These are phyloP conservation scores for Mycena olivaceomarginata DNA, from an alignment of 768 basidiomycete genomes.

Conservation along the genomic window DNA sequence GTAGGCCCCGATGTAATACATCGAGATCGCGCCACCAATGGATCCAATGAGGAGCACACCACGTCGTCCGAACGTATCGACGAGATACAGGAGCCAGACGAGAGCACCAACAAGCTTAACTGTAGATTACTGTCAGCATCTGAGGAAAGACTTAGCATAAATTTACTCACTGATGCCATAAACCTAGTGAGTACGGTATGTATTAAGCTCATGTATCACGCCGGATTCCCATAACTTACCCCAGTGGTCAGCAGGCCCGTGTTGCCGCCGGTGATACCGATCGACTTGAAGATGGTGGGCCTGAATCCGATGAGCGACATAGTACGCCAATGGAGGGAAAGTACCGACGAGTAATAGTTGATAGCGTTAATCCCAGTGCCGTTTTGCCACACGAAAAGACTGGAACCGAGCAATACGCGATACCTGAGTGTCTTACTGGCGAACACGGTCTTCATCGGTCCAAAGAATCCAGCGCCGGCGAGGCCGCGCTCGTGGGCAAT, in stretches of 20 bases:
- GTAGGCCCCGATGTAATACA: constrained; percentile 68
- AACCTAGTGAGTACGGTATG: constrained; percentile 45
- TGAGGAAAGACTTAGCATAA: background rate
- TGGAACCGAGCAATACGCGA: constrained; percentile 58
- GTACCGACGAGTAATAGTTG: constrained; percentile 64
- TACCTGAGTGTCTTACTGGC: constrained; percentile 52
- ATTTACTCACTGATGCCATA: constrained; percentile 66
- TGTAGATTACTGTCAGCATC: constrained; percentile 17
- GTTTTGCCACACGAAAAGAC: constrained; percentile 67
- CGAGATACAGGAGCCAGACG: constrained; percentile 63
- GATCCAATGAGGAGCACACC: constrained; percentile 63
- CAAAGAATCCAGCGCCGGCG: constrained; percentile 58
- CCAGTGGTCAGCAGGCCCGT: constrained; percentile 65
- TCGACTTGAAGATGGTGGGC: constrained; percentile 67
- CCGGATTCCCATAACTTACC: background rate
- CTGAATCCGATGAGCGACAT: constrained; percentile 38
- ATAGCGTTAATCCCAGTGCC: constrained; percentile 67
- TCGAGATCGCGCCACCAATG: constrained; percentile 59
- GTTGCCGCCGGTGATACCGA: constrained; percentile 63
- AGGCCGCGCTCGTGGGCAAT: constrained; percentile 57
- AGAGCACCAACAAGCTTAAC: constrained; percentile 60
- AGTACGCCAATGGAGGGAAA: background rate
- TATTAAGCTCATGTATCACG: background rate
- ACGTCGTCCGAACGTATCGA: constrained; percentile 66
- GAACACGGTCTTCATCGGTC: constrained; percentile 56